These are phyloP conservation scores for Apophysomyces variabilis DNA, from an alignment of 371 early-diverging fungal species.

Conservation along the genomic window DNA sequence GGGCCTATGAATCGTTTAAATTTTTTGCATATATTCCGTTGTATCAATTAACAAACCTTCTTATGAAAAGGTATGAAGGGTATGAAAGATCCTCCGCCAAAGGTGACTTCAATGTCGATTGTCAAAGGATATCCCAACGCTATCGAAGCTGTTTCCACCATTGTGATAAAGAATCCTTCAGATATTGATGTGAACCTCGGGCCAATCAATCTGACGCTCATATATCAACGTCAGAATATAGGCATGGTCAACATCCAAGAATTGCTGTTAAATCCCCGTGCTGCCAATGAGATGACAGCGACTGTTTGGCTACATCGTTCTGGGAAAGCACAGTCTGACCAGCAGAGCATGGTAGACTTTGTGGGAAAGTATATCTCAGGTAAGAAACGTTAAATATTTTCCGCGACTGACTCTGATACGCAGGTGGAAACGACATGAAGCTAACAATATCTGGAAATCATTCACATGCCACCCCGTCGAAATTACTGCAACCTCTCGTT, in stretches of 20 bases:
- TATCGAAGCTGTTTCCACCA: constrained; percentile 23
- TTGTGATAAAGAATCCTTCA: constrained; percentile 46
- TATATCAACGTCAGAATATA: constrained; percentile 33
- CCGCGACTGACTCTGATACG: constrained; percentile 8
- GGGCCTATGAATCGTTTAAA: constrained; percentile 10
- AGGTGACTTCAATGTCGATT: constrained; percentile 34
- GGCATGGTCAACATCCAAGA: constrained; percentile 43
- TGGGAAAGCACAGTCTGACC: constrained; percentile 8
- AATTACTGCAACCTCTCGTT: constrained; percentile 28
- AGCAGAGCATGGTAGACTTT: constrained; percentile 31
- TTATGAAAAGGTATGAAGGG: constrained; percentile 41
- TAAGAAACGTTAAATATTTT: constrained; percentile 9
- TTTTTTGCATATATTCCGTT: neutral
- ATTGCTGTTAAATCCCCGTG: constrained; percentile 28
- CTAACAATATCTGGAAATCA: constrained; percentile 48
- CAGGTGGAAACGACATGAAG: constrained; percentile 23
- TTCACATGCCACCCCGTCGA: constrained; percentile 37
- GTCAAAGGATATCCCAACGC: constrained; percentile 37
- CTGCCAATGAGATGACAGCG: constrained; percentile 23
- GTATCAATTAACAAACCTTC: neutral
- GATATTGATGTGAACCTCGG: constrained; percentile 47
- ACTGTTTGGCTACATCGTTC: constrained; percentile 24
- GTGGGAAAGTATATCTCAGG: constrained; percentile 46
- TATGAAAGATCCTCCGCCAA: constrained; percentile 44
- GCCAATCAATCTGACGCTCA: constrained; percentile 27